phyloP scores from a whole-genome alignment of 176 grass and related monocot genomes.

The maize (Zea mays) region Zm-B73-REFERENCE-NAM-5.0 NC_050104.1:160012501-160013000 shows the following conservation, averaged over 20 bases:
- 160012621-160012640: neutral
- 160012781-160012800: neutral
- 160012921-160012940: conserved; percentile 61
- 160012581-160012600: neutral
- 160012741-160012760: conserved; percentile 8
- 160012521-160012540: conserved; percentile 21
- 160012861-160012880: conserved; percentile 88
- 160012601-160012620: neutral
- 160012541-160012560: neutral
- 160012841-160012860: conserved; percentile 97
- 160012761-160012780: neutral
- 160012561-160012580: neutral
- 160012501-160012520: conserved; percentile 31
- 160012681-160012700: neutral
- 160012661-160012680: neutral
- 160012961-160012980: conserved; percentile 64
- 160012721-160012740: neutral
- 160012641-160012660: conserved; percentile 21
- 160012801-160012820: conserved; percentile 77
- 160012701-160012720: neutral
- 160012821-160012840: conserved; percentile 98
- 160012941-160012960: conserved; percentile 56
- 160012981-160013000: conserved; percentile 38
- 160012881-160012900: conserved; percentile 67
- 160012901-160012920: conserved; percentile 96